Percentiles rank a stretch among this genome's conserved stretches.
These are phyloP conservation scores for Ustulina deusta DNA, from an alignment of 2,329 filamentous ascomycete species.

Conservation along the genomic window DNA sequence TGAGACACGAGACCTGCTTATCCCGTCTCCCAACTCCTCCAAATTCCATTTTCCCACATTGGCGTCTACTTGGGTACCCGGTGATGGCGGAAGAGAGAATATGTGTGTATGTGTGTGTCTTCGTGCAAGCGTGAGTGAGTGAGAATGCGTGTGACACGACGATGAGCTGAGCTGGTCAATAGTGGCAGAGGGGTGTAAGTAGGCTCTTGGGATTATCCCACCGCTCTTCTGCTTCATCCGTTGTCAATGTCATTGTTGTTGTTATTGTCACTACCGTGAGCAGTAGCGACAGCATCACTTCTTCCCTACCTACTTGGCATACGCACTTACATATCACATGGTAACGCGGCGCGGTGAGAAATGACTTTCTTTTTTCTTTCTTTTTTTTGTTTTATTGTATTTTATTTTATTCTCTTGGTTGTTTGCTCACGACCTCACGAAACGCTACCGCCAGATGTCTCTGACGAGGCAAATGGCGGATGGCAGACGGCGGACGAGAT, in stretches of 20 bases:
- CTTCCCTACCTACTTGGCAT: not conserved
- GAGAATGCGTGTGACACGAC: constrained; percentile 18
- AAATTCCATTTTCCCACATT: not conserved
- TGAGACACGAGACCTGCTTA: not conserved
- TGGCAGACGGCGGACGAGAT: constrained; percentile 13
- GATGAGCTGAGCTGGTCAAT: constrained; percentile 32
- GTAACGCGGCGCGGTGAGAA: constrained; percentile 2
- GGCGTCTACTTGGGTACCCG: not conserved
- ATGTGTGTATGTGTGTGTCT: not conserved
- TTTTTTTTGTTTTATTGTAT: not conserved
- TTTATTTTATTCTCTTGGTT: not conserved
- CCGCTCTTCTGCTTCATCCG: constrained; percentile 30
- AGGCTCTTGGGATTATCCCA: constrained; percentile 15
- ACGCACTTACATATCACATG: not conserved
- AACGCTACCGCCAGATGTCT: constrained; percentile 34
- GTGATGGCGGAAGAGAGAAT: no score
- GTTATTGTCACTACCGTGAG: not conserved
- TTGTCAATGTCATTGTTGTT: constrained; percentile 1
- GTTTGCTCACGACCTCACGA: constrained; percentile 22
- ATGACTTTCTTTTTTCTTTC: not conserved
- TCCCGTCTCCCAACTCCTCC: constrained; percentile 18
- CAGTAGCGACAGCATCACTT: not conserved
- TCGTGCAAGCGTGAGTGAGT: not conserved
- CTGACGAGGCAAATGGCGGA: constrained; percentile 24
- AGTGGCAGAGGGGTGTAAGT: not conserved